Base-by-base conservation (phyloP, 768 basidiomycete species). In the Mycena rebaudengoi region DNA sequence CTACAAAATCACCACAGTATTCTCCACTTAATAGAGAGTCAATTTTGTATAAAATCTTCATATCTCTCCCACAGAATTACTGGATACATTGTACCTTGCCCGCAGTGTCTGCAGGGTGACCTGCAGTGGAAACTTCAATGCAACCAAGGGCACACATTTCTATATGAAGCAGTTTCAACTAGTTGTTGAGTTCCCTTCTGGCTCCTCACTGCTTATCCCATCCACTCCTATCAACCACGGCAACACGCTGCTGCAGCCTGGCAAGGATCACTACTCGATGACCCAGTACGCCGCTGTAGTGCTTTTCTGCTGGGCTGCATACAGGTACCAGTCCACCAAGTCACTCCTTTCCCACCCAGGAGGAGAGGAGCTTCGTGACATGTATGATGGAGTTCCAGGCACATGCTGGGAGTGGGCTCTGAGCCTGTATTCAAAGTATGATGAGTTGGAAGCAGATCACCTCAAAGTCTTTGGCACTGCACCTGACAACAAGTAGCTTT, bases 241-340 rank as follows among this genome's bases (percentile, higher is more conserved):
- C 2, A 71, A 70, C 29, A 61, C 60, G 3, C 18, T 62, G 4
- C 44, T 73, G 10, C 53, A 37, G 13, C 7, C 29, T 5, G 62
- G 46, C 0, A 70, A 74, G 39, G 44, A 16, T 2, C 66, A 70
- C 14, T 62, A 66, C 23, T 69, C 70, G 0, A 51, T 74, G 35
- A 70, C 69, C 2, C 72, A 72, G 41, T 74, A 71, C 33, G 35
- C 65, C 7, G 70, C 73, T 0, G 54, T 40, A 7, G 54, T n/a
- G 4, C 41, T 55, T 6, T 55, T 44, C 13, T 32, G 54, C 1
- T 55, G 54, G 54, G 54, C 29, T 2, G 30, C 40, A 10, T 55
- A 55, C 5, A 32, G 54, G 30, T 43, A 28, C 21, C 20, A 55
- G 30, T 10, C 20, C 13, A 8, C 20, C 5, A 44, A 43, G n/a